A percentile compares a stretch with the other conserved stretches of the same genome.
Conservation (phyloP, 129 eudicot species). For the Flaveria bidentis region DNA sequence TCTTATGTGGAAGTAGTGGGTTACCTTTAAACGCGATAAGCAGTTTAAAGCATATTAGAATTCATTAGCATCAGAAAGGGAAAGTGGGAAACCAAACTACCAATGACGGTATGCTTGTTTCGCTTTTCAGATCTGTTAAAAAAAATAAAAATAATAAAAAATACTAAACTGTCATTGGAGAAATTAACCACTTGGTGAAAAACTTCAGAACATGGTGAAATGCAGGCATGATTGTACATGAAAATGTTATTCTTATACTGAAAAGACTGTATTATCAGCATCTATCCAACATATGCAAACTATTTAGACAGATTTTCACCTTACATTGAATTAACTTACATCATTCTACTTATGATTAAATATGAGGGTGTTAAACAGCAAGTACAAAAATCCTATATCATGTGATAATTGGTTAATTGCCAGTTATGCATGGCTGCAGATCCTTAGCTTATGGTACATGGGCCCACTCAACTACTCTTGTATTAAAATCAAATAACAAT, state of each 20-base stretch:
- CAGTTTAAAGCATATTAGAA: not conserved
- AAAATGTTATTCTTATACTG: conserved; percentile 2
- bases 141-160: too few relatives aligned
- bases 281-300: conserved; percentile 11
- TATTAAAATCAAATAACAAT: conserved; percentile 25
- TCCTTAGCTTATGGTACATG: conserved; percentile 35
- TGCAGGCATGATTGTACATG: conserved; percentile 25
- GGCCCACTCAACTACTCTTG: conserved; percentile 39
- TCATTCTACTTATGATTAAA: conserved; percentile 31
- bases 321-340: conserved; percentile 17
- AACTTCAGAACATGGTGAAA: conserved; percentile 1
- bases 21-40: too few relatives aligned
- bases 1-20: conserved; percentile 12
- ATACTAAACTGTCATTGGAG: conserved; percentile 4
- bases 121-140: conserved; percentile 12
- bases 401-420: conserved; percentile 26
- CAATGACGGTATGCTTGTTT: not conserved
- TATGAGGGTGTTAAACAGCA: conserved; percentile 9
- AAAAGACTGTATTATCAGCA: conserved; percentile 17
- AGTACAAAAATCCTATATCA: conserved; percentile 35
- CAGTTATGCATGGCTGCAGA: conserved; percentile 38
- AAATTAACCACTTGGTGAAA: conserved; percentile 16
- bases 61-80: conserved; percentile 9
- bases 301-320: conserved; percentile 16
- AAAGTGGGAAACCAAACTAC: conserved; percentile 26